Base-by-base conservation (phyloP, 441 rosid species). In the Omphalea diandra region DNA sequence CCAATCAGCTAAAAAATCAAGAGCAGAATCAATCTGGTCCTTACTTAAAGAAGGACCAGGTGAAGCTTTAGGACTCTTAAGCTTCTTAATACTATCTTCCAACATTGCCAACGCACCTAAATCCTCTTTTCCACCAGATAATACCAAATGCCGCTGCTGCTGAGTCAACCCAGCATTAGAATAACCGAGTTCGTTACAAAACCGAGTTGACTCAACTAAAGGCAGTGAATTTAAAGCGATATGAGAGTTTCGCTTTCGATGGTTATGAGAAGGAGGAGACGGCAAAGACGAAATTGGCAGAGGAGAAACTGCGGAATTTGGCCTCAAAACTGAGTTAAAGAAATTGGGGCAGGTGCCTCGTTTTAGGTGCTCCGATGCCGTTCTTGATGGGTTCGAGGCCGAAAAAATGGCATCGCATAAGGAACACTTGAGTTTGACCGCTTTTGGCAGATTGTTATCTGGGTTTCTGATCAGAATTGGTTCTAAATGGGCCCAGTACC, bases 111-210 rank as follows among this genome's bases (percentile, higher is more conserved):
- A 77, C 22, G 99, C 88, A 46, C 90, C 93, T 71, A 89, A 69
- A 74, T 94, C 99, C 22, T 92, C 98, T 79, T 89, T 92, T 38
- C 98, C 98, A 17, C 99, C 98, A 18, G 97, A 94, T 20, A 94
- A 80, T 71, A 89, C 79, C 91, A 88, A 78, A 77, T 76, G 87
- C 38, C 83, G 89, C 38, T 84, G 89, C 26, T 80, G 79, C 52
- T 76, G 86, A 52, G 65, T 72, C 57, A 71, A 49, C 54, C 71
- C 76, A 24, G 75, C 52, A 63, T 67, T 52, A 69, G 79, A 64
- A 36, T 73, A 74, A 38, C 79, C 76, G 68, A 67, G 72, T 40
- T 70, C 81, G 61, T 71, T 66, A 33, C 69, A 67, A 14, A 67
- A 72, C 36, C 81, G 79, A 63, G 81, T 69, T 32, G 89, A 77